These are phyloP conservation scores for Geranium rotundifolium DNA, from an alignment of 345 rosid genomes.

Conservation along the genomic window DNA sequence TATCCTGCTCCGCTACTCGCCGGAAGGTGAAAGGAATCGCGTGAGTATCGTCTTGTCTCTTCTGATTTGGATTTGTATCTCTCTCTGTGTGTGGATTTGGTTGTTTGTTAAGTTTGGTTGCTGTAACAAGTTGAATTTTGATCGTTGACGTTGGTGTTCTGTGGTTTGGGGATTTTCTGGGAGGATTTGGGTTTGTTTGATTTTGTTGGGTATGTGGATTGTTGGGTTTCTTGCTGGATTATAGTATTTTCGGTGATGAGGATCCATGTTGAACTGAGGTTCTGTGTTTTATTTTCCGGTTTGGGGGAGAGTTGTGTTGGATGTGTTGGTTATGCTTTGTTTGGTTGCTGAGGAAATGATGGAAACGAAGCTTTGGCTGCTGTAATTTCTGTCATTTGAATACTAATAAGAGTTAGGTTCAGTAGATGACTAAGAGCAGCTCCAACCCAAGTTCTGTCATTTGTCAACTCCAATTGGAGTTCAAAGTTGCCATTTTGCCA, in stretches of 20 bases:
- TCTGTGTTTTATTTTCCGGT: neutral
- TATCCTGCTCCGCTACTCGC: slow-evolving; percentile 63
- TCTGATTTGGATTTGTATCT: neutral
- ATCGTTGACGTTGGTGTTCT: neutral
- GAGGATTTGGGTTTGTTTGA: too few species aligned
- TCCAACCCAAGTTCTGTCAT: neutral
- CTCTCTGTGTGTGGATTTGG: too few species aligned
- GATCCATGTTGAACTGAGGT: neutral
- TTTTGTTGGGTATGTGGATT: neutral
- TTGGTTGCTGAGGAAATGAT: neutral
- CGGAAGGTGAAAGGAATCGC: slow-evolving; percentile 61
- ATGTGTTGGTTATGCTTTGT: neutral
- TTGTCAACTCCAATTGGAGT: too few species aligned
- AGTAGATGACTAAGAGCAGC: too few species aligned
- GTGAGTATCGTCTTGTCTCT: slow-evolving; percentile 21
- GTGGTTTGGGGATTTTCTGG: too few species aligned
- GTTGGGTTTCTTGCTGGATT: too few species aligned
- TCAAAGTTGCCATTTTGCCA: too few species aligned
- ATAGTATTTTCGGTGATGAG: neutral
- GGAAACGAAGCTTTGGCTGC: neutral
- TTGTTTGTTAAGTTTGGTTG: neutral
- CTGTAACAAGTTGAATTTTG: neutral
- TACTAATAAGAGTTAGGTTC: too few species aligned
- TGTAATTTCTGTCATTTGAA: slow-evolving; percentile 1
- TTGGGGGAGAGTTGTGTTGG: too few species aligned